Percentiles rank a stretch among this genome's conserved stretches.
Conservation (phyloP, 169 alveolate genomes). For the Sarcocystis neurona region DNA sequence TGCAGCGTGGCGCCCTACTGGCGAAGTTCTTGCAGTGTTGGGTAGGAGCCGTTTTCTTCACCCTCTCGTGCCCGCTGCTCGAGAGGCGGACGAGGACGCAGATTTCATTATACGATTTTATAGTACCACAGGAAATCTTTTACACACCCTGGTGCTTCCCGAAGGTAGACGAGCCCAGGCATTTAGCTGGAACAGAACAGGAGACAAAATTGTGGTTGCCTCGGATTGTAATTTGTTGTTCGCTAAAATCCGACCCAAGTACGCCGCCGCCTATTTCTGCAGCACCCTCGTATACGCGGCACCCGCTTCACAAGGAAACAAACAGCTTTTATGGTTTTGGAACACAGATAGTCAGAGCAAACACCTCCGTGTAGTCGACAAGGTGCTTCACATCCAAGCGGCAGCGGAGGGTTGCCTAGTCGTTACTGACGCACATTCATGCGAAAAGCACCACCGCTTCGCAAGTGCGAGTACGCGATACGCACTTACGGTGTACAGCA, state of each 20-base stretch:
- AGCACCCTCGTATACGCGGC: conserved; percentile 87
- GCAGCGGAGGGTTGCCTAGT: too few relatives aligned
- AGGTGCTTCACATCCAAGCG: neutral
- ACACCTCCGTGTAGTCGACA: neutral
- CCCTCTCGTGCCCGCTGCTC: neutral
- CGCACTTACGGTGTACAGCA: too few relatives aligned
- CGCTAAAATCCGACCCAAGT: conserved; percentile 86
- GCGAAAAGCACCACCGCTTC: too few relatives aligned
- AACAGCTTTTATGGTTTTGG: conserved; percentile 88
- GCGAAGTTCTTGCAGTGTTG: neutral
- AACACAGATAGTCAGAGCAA: conserved; percentile 75
- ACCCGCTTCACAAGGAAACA: conserved; percentile 80
- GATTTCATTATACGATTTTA: conserved; percentile 83
- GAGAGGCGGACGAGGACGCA: neutral
- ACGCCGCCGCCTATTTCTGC: conserved; percentile 84
- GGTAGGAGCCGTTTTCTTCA: neutral
- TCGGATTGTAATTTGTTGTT: conserved; percentile 82
- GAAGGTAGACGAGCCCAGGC: conserved; percentile 70
- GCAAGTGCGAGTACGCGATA: too few relatives aligned
- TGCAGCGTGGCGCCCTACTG: neutral
- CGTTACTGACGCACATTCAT: too few relatives aligned
- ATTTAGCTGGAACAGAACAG: conserved; percentile 87
- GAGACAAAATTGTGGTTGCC: conserved; percentile 83
- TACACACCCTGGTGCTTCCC: conserved; percentile 83
- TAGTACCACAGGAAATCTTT: conserved; percentile 79